phyloP scores from a whole-genome alignment of 495 filamentous ascomycete species.

The Penicillium argentinense region DNA sequence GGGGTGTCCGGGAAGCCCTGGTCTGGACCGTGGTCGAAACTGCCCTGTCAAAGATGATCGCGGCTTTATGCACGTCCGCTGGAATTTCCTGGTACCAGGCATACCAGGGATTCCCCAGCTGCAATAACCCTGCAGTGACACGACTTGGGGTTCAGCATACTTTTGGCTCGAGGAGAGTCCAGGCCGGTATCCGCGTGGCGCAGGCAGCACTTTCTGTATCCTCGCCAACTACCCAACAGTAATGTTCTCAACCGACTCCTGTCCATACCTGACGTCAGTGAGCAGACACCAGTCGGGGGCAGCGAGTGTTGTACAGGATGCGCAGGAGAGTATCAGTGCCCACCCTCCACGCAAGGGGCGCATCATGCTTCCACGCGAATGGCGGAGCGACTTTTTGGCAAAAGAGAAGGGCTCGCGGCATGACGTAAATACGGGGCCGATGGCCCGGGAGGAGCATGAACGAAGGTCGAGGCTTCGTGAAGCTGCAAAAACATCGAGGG shows the following conservation, averaged over 20 bases:
- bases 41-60: too few species aligned
- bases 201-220: neutral
- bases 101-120: slow-evolving; percentile 10
- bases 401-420: neutral
- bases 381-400: neutral
- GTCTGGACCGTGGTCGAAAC: neutral
- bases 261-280: too few species aligned
- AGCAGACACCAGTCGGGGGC: slow-evolving; percentile 1
- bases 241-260: too few species aligned
- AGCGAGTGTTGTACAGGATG: slow-evolving; percentile 6
- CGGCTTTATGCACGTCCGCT: slow-evolving; percentile 19
- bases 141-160: neutral
- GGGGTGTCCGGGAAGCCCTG: neutral
- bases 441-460: too few species aligned
- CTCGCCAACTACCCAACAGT: too few species aligned
- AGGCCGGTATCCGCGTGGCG: neutral
- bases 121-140: slow-evolving; percentile 4
- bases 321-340: slow-evolving; percentile 1
- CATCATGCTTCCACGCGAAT: slow-evolving; percentile 7
- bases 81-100: slow-evolving; percentile 12
- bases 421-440: too few species aligned
- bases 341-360: slow-evolving; percentile 16
- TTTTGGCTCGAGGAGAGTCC: neutral
- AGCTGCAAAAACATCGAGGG: too few species aligned
- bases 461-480: too few species aligned